Evolutionary conservation across 2,329 filamentous ascomycete species (phyloP), one percentile per base, ranked within the genome.

Genomic region (Curvularia hawaiiensis): DNA sequence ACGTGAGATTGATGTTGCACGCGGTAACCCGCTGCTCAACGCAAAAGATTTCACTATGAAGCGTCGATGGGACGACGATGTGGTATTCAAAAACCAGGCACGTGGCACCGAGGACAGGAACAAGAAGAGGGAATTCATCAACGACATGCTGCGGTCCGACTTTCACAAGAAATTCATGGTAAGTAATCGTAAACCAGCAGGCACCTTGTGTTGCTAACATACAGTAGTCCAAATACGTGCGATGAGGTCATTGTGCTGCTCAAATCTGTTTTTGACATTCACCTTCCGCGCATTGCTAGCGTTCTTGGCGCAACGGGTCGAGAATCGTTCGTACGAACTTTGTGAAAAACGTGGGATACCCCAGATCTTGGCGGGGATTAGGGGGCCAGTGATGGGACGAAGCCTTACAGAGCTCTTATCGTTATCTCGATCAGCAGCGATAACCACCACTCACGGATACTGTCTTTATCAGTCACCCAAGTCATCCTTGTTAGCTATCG

Each of bases 51-150:
- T 96, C 75, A 92, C 89, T 57, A 88, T 97, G 71, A 97, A 97
- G 83, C 83, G 91, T 66, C 82, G 93, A 67, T 99, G 95, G 95
- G 95, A 99, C 68, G 95, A 99, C 70, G 95, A 99, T 75, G 95
- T 99, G 12, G 93, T 99, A 3, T 99, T 99, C 80, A 98, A 97
- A 82, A 99, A 99, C 77, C 95, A 99, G 79, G 95, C 94, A 33
- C 85, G 95, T 58, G 95, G 94, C 9, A 97, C 93, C 0, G 94
- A 98, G 73, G 92, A 97, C 62, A 93, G 89, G 81, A 88, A 89
- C 62, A 92, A 90, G 81, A 92, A 90, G 81, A 96, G 94, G 81
- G 93, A 97, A 78, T 99, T 99, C 79, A 93, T 99, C 77, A 99
- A 99, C 74, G 92, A 98, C 78, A 83, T 97, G 71, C 80, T 98